Evolutionary conservation across 768 basidiomycete genomes (phyloP), one percentile per base, ranked within the genome.

Genomic region (Leccinellum rugosiceps): DNA sequence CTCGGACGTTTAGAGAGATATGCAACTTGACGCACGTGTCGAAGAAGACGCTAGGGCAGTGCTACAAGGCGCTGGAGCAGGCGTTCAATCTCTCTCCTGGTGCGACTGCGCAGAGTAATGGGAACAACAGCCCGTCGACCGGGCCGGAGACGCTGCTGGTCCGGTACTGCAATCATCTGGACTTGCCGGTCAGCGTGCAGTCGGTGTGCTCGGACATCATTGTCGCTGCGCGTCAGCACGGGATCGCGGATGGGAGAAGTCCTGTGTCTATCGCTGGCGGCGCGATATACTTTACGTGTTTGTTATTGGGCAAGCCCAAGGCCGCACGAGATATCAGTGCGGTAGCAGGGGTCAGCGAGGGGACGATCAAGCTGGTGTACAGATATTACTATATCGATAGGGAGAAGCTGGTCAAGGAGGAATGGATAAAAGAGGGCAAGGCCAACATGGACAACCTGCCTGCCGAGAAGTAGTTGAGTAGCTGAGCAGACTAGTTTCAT

Each of bases 261-360:
- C 96, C 96, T 1, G 91, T 98, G 52, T 97, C 97, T n/a, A 94
- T 99, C 63, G 97, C 96, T n/a, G 92, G 93, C 43, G 94, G 92
- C 41, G 92, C 93, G 19, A 94, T 99, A 58, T 94, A 90, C 76
- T 98, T 98, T 75, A 91, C 92, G 30, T 91, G 90, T 67, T 80
- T 87, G 62, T 69, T 98, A 43, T 78, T 95, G 65, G 92, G 88
- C 53, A 83, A 85, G 65, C 66, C 76, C 26, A 92, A 91, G 74
- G 80, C 85, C 23, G 81, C 88, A 49, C 85, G 86, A 74, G 93
- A 98, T 67, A 94, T 99, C 67, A 90, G 90, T 60, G 77, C 80
- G 15, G 92, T 98, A 10, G 95, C 93, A 3, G 94, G 94, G 10
- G 94, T 98, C 19, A 94, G 93, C 69, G 96, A 98, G 71, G 88